Conservation (phyloP, 352 stramenopile genomes). For the Phytopythium kandeliae region DNA sequence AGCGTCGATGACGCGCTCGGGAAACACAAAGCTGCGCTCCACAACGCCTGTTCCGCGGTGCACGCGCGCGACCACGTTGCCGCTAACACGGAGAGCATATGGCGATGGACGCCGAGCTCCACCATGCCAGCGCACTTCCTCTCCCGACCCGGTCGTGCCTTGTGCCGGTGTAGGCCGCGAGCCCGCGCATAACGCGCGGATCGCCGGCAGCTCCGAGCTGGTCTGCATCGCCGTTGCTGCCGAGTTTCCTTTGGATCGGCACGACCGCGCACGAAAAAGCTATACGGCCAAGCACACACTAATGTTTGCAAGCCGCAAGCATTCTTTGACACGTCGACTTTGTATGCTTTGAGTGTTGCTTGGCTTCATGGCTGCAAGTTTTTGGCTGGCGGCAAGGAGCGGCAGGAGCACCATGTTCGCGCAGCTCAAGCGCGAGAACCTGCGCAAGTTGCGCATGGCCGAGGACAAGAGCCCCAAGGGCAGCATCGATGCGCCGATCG, state of each 20-base stretch:
- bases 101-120: constrained; percentile 18
- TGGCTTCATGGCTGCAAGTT: too few relatives aligned
- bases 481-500: constrained; percentile 85
- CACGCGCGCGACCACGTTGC: constrained; percentile 48
- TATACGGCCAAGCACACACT: neutral
- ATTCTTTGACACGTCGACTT: too few relatives aligned
- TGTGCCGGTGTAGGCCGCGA: neutral
- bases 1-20: constrained; percentile 47
- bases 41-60: constrained; percentile 46
- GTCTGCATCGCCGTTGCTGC: too few relatives aligned
- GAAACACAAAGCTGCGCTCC: constrained; percentile 58
- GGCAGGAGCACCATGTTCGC: constrained; percentile 42
- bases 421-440: constrained; percentile 80
- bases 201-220: constrained; percentile 3
- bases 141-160: neutral
- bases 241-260: too few relatives aligned
- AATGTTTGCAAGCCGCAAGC: too few relatives aligned
- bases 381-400: neutral
- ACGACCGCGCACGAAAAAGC: neutral
- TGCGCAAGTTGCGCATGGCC: constrained; percentile 75
- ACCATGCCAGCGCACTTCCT: neutral
- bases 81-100: constrained; percentile 33
- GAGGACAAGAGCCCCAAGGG: constrained; percentile 91
- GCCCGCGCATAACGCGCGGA: constrained; percentile 1
- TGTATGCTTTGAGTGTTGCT: too few relatives aligned